Evolutionary conservation across 179 eudicot genomes (phyloP).

Genomic region (Carnegiea gigantea): DNA sequence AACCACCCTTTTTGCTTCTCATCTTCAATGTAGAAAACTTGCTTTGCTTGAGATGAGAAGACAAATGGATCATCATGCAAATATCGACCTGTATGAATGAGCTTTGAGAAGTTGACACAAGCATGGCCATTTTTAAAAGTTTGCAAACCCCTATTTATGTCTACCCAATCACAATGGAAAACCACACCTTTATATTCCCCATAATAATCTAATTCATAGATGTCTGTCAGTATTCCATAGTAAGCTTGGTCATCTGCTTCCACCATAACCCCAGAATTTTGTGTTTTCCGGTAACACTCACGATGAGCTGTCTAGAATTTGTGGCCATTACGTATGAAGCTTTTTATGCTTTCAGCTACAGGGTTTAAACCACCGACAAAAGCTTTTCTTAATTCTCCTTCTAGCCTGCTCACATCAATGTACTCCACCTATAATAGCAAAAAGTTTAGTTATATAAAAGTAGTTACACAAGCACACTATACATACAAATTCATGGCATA

Average conservation of each 20-base stretch:
- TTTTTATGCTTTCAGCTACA: neutral
- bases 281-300: neutral
- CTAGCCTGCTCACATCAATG: neutral
- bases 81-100: neutral
- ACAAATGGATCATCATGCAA: neutral
- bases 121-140: neutral
- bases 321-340: neutral
- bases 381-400: neutral
- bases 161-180: conserved; percentile 7
- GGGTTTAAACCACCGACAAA: neutral
- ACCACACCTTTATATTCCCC: neutral
- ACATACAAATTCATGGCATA: too few species aligned
- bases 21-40: neutral
- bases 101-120: conserved; percentile 3
- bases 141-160: neutral
- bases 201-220: conserved; percentile 5
- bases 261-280: conserved; percentile 10
- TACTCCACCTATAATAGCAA: neutral
- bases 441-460: neutral
- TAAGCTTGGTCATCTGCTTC: conserved; percentile 5
- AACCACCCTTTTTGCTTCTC: neutral
- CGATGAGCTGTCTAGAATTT: neutral
- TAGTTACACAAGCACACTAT: too few species aligned
- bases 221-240: neutral
- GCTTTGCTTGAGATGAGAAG: neutral